Percentiles rank a stretch among this genome's conserved stretches.
phyloP scores from a whole-genome alignment of 371 early-diverging fungal genomes.

The Mucor circinelloides region DNA sequence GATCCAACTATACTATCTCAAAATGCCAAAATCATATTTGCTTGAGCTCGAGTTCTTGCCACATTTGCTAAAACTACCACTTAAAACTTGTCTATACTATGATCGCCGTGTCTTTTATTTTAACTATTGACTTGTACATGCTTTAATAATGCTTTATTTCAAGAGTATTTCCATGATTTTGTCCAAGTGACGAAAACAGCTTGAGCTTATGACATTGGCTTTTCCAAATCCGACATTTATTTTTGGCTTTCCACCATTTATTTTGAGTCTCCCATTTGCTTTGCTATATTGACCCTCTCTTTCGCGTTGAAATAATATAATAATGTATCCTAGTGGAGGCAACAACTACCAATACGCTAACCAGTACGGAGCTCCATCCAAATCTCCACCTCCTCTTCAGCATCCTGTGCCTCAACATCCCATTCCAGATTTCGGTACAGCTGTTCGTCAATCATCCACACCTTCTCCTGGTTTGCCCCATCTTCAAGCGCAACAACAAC shows the following conservation, averaged over 20 bases:
- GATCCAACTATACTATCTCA: slow-evolving; percentile 22
- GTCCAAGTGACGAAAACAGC: no score
- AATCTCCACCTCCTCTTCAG: slow-evolving; percentile 71
- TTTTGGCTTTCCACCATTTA: no score
- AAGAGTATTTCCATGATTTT: no score
- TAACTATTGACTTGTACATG: no score
- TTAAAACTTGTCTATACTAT: slow-evolving; percentile 2
- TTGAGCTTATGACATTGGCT: no score
- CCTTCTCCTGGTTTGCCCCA: slow-evolving; percentile 54
- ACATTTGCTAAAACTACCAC: slow-evolving; percentile 15
- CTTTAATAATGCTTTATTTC: no score
- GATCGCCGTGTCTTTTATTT: no score
- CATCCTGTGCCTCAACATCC: slow-evolving; percentile 75
- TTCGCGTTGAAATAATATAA: not conserved
- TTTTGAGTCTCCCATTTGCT: not conserved
- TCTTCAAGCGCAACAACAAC: slow-evolving; percentile 17
- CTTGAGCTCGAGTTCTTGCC: slow-evolving; percentile 21
- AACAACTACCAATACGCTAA: slow-evolving; percentile 24
- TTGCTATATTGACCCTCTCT: not conserved
- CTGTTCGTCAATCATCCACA: slow-evolving; percentile 47
- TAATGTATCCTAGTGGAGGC: slow-evolving; percentile 33
- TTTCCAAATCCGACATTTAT: no score
- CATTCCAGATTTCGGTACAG: slow-evolving; percentile 60
- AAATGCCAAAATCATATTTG: slow-evolving; percentile 21
- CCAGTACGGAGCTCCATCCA: slow-evolving; percentile 28